Conservation (phyloP, 768 basidiomycete species). For the Hygrocybe punicea region DNA sequence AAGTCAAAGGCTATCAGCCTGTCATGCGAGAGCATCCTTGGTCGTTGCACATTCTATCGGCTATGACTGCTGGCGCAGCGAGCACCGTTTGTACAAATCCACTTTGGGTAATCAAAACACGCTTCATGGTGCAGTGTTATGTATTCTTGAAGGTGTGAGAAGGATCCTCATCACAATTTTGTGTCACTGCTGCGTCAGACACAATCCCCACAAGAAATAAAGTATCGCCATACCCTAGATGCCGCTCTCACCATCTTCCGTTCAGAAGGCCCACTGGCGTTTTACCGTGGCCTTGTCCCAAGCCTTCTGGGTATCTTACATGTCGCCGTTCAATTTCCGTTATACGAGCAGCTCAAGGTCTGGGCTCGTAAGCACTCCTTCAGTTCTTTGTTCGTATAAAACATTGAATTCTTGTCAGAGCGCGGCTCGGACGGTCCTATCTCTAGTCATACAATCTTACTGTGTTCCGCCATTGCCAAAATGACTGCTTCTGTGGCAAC, state of each 20-base stretch:
- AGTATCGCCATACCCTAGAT: slow-evolving; percentile 87
- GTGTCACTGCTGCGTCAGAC: slow-evolving; percentile 50
- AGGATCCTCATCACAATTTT: slow-evolving; percentile 10
- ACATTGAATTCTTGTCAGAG: slow-evolving; percentile 31
- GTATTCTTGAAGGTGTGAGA: slow-evolving; percentile 1
- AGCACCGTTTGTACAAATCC: slow-evolving; percentile 95
- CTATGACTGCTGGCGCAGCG: slow-evolving; percentile 91
- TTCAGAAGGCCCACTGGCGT: slow-evolving; percentile 80
- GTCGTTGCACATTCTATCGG: slow-evolving; percentile 87
- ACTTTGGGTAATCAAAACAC: slow-evolving; percentile 97
- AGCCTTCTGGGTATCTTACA: slow-evolving; percentile 89
- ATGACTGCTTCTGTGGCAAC: slow-evolving; percentile 95
- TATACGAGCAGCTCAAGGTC: slow-evolving; percentile 90
- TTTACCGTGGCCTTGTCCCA: slow-evolving; percentile 94
- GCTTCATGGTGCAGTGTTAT: slow-evolving; percentile 79
- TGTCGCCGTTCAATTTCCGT: slow-evolving; percentile 95
- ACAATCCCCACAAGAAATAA: slow-evolving; percentile 70
- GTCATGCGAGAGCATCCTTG: slow-evolving; percentile 77
- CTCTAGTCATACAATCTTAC: slow-evolving; percentile 64
- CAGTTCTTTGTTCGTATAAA: slow-evolving; percentile 5
- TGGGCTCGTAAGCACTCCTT: slow-evolving; percentile 66
- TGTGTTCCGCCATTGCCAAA: slow-evolving; percentile 90
- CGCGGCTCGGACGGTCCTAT: slow-evolving; percentile 48
- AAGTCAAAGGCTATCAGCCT: slow-evolving; percentile 83
- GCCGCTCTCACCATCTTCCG: slow-evolving; percentile 88